Conservation (phyloP, 179 eudicot genomes). For the Heliamphora ciliata region DNA sequence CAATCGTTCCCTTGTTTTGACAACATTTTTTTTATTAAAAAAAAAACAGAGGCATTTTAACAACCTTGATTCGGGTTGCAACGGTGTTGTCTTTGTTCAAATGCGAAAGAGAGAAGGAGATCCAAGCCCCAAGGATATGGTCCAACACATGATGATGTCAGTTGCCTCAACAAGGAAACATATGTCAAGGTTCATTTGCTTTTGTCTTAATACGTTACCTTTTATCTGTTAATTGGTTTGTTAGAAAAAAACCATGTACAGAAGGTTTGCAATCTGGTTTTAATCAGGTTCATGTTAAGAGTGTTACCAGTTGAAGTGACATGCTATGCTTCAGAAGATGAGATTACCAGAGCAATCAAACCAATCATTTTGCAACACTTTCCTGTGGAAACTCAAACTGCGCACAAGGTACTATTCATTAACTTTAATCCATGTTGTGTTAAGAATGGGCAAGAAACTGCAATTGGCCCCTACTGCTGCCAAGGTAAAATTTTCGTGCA, state of each 20-base stretch:
- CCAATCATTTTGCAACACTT: conserved; percentile 60
- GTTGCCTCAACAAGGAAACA: conserved; percentile 72
- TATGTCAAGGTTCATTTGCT: conserved; percentile 57
- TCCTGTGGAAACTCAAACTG: conserved; percentile 52
- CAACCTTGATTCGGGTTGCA: conserved; percentile 86
- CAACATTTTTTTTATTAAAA: background rate
- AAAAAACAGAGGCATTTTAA: conserved; percentile 65
- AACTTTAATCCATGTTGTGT: background rate
- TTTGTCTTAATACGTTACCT: background rate
- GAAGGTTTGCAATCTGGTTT: conserved; percentile 9
- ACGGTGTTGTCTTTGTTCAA: conserved; percentile 78
- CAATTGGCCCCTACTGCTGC: background rate
- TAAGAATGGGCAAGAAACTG: background rate
- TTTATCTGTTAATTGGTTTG: background rate
- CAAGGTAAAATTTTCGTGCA: background rate
- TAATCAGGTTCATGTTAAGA: conserved; percentile 67
- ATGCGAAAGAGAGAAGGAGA: conserved; percentile 76
- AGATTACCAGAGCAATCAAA: conserved; percentile 73
- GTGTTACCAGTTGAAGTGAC: conserved; percentile 80
- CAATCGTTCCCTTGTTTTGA: background rate
- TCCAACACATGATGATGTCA: conserved; percentile 72
- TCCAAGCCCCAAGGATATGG: conserved; percentile 73
- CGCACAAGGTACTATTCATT: conserved; percentile 48
- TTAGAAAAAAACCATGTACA: background rate
- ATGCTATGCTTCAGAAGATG: conserved; percentile 93